These are phyloP conservation scores for Claviceps monticola DNA, from an alignment of 2,329 filamentous ascomycete species.

Conservation along the genomic window DNA sequence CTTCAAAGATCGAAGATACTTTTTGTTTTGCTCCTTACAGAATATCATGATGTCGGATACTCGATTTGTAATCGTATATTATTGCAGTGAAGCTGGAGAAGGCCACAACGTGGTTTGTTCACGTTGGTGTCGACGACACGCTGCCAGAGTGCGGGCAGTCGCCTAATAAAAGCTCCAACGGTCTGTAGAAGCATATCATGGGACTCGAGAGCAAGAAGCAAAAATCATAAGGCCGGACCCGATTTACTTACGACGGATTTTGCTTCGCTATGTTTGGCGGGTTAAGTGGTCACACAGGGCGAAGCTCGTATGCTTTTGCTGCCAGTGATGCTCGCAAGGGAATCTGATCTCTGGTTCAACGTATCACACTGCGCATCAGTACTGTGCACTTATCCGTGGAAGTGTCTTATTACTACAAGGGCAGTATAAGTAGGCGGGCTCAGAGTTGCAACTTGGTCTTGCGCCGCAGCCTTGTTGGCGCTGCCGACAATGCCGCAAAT, in stretches of 20 bases:
- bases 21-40: conserved; percentile 2
- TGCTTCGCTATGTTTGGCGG: background rate
- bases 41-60: conserved; percentile 1
- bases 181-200: background rate
- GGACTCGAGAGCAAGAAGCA: background rate
- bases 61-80: background rate
- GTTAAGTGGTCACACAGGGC: background rate
- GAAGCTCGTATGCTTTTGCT: background rate
- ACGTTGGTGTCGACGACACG: background rate
- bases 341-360: background rate
- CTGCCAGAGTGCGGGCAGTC: background rate
- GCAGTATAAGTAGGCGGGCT: background rate
- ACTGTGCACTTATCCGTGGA: background rate
- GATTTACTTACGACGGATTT: background rate
- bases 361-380: conserved; percentile 1
- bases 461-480: background rate
- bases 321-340: conserved; percentile 1
- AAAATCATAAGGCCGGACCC: background rate
- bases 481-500: background rate
- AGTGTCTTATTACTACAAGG: background rate
- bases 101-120: background rate
- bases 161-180: background rate
- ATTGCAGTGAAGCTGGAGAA: background rate
- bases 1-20: conserved; percentile 4
- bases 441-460: background rate